Conservation (phyloP, 176 grass and related monocot species). For the Aegilops bicornis region DNA sequence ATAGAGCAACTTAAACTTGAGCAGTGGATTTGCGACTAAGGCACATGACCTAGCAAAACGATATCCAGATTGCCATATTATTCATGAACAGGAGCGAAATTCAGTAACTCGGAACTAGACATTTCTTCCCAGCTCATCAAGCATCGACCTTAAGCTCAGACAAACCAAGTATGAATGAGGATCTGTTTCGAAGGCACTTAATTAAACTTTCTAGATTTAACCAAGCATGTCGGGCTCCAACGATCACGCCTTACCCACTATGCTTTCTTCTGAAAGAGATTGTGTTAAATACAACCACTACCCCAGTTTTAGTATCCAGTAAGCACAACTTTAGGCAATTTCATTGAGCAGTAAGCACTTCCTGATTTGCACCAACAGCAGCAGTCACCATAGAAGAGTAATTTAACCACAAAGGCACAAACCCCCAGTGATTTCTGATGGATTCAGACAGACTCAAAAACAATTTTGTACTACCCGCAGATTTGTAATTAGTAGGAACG, state of each 20-base stretch:
- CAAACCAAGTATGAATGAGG: background rate
- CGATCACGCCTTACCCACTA: background rate
- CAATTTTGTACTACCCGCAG: background rate
- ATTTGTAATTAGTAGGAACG: background rate
- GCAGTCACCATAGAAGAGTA: background rate
- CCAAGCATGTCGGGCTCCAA: background rate
- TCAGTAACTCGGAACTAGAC: background rate
- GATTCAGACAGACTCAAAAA: background rate
- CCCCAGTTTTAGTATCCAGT: background rate
- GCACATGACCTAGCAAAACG: background rate
- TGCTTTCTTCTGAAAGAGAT: background rate
- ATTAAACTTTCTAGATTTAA: background rate
- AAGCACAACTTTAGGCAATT: background rate
- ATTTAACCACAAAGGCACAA: background rate
- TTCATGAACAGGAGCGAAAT: background rate
- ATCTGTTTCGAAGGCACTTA: background rate
- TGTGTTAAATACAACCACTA: background rate
- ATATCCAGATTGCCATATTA: background rate
- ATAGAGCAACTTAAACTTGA: background rate
- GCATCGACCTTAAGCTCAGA: background rate
- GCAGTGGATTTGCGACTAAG: background rate
- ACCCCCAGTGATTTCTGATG: constrained; percentile 10
- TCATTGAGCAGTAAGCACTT: background rate
- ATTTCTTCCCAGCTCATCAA: background rate
- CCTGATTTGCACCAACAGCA: constrained; percentile 11